These are phyloP conservation scores for Inga oerstediana DNA, from an alignment of 306 rosid species.

Conservation along the genomic window DNA sequence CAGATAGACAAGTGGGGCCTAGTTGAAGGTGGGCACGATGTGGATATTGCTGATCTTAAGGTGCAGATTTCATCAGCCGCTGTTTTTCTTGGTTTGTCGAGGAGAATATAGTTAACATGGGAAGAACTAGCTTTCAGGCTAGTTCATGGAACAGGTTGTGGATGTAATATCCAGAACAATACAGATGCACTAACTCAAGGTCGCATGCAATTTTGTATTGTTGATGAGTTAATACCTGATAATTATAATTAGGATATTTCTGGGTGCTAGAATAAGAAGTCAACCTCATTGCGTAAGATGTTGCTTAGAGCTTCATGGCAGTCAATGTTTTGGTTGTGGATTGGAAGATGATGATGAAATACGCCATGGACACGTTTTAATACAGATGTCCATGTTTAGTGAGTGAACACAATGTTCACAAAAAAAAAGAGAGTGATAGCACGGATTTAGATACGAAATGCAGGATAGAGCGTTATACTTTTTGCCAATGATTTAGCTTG, in stretches of 20 bases:
- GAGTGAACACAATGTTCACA: background rate
- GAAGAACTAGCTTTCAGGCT: conserved; percentile 30
- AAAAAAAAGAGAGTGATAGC: background rate
- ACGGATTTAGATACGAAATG: background rate
- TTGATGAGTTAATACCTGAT: conserved; percentile 31
- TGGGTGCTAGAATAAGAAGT: conserved; percentile 21
- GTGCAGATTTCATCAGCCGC: conserved; percentile 82
- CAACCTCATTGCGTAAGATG: conserved; percentile 6
- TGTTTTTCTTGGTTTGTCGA: conserved; percentile 81
- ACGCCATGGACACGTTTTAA: background rate
- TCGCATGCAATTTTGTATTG: conserved; percentile 23
- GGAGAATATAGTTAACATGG: conserved; percentile 45
- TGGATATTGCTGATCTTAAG: conserved; percentile 84
- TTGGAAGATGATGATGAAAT: conserved; percentile 13
- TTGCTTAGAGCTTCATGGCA: background rate
- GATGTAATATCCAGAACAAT: conserved; percentile 38
- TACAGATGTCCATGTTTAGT: background rate
- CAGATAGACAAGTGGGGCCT: conserved; percentile 94
- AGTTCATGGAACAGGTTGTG: conserved; percentile 6
- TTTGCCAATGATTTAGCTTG: background rate
- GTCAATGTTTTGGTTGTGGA: conserved; percentile 6
- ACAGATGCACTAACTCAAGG: conserved; percentile 8
- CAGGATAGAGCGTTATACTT: background rate
- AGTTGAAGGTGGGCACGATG: conserved; percentile 99
- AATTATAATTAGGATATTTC: background rate